phyloP scores from a whole-genome alignment of 352 stramenopile genomes.

The Phytopythium sindhum region DNA sequence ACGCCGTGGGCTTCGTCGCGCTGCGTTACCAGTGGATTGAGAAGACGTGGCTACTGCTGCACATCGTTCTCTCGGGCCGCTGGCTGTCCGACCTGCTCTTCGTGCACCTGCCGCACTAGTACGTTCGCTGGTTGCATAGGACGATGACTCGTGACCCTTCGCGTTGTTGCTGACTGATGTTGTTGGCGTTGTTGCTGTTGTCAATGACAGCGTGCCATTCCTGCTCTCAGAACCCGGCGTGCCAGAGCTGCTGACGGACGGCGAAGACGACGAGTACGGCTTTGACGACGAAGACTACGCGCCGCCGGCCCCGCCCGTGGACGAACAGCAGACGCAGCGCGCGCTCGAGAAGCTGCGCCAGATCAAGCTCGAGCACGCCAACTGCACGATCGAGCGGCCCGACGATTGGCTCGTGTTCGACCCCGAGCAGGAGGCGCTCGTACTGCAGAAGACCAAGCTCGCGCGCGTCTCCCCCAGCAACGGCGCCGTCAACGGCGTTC shows the following conservation, averaged over 20 bases:
- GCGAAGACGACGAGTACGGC: constrained; percentile 19
- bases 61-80: constrained; percentile 47
- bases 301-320: constrained; percentile 14
- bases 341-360: constrained; percentile 56
- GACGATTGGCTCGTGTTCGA: constrained; percentile 81
- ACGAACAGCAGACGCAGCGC: constrained; percentile 33
- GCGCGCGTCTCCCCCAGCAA: constrained; percentile 2
- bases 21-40: constrained; percentile 39
- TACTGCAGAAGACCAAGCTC: constrained; percentile 48
- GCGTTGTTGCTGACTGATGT: no score
- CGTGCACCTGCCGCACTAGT: constrained; percentile 51
- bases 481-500: not conserved
- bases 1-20: constrained; percentile 25
- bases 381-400: constrained; percentile 46
- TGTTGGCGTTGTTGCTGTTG: not conserved
- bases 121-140: constrained; percentile 13
- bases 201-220: constrained; percentile 47
- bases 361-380: constrained; percentile 52
- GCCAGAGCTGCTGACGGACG: constrained; percentile 62
- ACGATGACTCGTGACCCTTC: no score
- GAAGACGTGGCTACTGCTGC: constrained; percentile 36
- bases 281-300: constrained; percentile 22
- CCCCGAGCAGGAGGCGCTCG: constrained; percentile 49
- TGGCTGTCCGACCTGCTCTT: constrained; percentile 56
- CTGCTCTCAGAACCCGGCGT: constrained; percentile 47